Base-by-base conservation (phyloP, 1,284 basidiomycete species). In the Inonotus hispidus region DNA sequence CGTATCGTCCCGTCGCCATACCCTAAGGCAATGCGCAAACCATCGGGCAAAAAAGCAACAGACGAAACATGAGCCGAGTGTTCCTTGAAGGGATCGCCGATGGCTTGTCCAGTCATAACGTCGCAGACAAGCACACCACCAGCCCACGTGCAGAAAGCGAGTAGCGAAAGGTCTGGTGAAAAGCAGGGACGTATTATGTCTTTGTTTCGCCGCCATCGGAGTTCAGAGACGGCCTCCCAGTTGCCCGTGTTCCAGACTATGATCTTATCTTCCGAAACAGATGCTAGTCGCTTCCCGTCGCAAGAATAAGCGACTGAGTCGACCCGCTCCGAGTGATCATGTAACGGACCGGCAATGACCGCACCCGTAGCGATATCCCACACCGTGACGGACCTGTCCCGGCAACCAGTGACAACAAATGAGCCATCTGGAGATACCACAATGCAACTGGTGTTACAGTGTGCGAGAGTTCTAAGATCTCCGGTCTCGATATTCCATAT, bases 1-100 rank as follows among this genome's bases (percentile, higher is more conserved):
- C 97, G 88, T 74, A 99, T 98, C n/a, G 97, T 99, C 79, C 99
- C 95, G 77, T 99, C 97, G 71, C 98, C 96, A 21, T 92, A 94
- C 53, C 88, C 86, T n/a, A 95, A 98, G 67, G 99, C 55, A 32
- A 65, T 38, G 10, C 27, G 41, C 21, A 8, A n/a, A 5, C 64
- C 64, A 54, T 65, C 56, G 14, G 59, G 59, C 19, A 59, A 61
- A 45, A 61, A 63, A 19, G 54, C 32, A 10, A 57, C 29, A 23
- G 21, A 3, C 1, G 1, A 2, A 3, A 56, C 59, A n/a, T 4
- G 7, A 13, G 2, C 2, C 5, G 10, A 43, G 53, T 56, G 53
- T 35, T 53, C 59, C 6, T 29, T 35, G 10, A 61, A 38, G 8
- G 46, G 46, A 25, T 14, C 46, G 23, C 7, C 6, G 23, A 49